Evolutionary conservation across 345 rosid species (phyloP).

Genomic region (rapeseed (Brassica napus)): DNA sequence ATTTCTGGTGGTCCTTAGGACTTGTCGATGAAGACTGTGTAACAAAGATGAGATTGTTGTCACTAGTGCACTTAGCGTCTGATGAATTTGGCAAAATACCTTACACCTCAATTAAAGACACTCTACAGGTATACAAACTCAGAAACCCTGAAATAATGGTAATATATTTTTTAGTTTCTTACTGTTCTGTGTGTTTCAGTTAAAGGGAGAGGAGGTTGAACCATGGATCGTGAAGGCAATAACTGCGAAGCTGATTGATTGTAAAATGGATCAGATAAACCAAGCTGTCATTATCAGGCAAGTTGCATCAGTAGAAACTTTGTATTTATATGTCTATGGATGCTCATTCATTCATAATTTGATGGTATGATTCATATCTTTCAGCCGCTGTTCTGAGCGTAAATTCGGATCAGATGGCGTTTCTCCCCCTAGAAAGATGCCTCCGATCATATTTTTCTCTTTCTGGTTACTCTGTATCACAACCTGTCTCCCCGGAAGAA

Average conservation of each 20-base stretch:
- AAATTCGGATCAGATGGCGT: slow-evolving; percentile 41
- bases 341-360: not conserved
- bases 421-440: not conserved
- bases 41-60: slow-evolving; percentile 87
- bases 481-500: slow-evolving; percentile 30
- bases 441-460: slow-evolving; percentile 14
- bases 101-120: slow-evolving; percentile 64
- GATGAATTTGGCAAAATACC: slow-evolving; percentile 76
- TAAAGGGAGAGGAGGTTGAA: slow-evolving; percentile 80
- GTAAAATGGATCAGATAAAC: slow-evolving; percentile 97
- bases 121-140: slow-evolving; percentile 58
- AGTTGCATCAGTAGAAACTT: not conserved
- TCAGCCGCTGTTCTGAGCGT: slow-evolving; percentile 74
- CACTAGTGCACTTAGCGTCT: slow-evolving; percentile 81
- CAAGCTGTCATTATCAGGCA: slow-evolving; percentile 82
- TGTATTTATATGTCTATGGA: not conserved
- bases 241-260: slow-evolving; percentile 70
- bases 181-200: slow-evolving; percentile 44
- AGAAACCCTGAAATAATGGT: not conserved
- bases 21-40: slow-evolving; percentile 91
- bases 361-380: slow-evolving; percentile 24
- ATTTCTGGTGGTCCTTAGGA: slow-evolving; percentile 44
- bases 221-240: slow-evolving; percentile 89
- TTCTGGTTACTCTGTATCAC: slow-evolving; percentile 39
- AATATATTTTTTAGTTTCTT: slow-evolving; percentile 3